These are phyloP conservation scores for Clonostachys solani DNA, from an alignment of 2,329 filamentous ascomycete species.

Conservation along the genomic window DNA sequence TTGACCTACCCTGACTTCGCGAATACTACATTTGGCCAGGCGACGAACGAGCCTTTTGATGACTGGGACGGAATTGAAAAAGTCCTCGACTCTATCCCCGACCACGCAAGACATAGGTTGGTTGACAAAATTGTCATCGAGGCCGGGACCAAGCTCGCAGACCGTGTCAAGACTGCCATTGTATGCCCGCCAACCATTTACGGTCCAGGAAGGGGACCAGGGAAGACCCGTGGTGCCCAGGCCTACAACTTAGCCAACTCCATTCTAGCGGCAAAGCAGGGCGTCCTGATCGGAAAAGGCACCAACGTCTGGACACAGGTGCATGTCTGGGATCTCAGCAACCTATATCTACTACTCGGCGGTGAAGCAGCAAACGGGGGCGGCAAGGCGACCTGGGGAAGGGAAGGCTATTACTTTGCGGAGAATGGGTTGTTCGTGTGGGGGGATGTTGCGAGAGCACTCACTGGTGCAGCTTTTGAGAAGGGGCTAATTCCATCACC, in stretches of 20 bases:
- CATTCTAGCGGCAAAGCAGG: conserved; percentile 14
- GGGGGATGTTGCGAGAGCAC: conserved; percentile 50
- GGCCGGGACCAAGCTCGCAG: too few relatives aligned
- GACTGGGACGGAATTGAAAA: too few relatives aligned
- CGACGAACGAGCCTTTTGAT: too few relatives aligned
- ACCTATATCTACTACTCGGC: conserved; percentile 3
- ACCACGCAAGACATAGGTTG: conserved; percentile 52
- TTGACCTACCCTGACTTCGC: conserved; percentile 42
- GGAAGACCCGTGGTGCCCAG: conserved; percentile 26
- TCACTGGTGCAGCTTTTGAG: conserved; percentile 50
- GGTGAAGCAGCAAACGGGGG: neutral
- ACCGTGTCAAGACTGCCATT: conserved; percentile 39
- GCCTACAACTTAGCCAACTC: conserved; percentile 24
- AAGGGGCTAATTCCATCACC: conserved; percentile 37
- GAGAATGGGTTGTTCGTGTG: conserved; percentile 60
- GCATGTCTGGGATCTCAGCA: conserved; percentile 33
- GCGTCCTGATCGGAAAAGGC: conserved; percentile 25
- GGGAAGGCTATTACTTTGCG: conserved; percentile 44
- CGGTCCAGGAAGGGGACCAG: conserved; percentile 34
- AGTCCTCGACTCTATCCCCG: too few relatives aligned
- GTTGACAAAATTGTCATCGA: conserved; percentile 44
- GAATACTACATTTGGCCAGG: conserved; percentile 36
- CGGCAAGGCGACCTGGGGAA: conserved; percentile 1
- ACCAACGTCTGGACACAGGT: conserved; percentile 33
- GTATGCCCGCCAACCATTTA: conserved; percentile 43